Evolutionary conservation across 2,329 filamentous ascomycete species (phyloP), one percentile per base, ranked within the genome.

Genomic region (Colletotrichum magnum): DNA sequence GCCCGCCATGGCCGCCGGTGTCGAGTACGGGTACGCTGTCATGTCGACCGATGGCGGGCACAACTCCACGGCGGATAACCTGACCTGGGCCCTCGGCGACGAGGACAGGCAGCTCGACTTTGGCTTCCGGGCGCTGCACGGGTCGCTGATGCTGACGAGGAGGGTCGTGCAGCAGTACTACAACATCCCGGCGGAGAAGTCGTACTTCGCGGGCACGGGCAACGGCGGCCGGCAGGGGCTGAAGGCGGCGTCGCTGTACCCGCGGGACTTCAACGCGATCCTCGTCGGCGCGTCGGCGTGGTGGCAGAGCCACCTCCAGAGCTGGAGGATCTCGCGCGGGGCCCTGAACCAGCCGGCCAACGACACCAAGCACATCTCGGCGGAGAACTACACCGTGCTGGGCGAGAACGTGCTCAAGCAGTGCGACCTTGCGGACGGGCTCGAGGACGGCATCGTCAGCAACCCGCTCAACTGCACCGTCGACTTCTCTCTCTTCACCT

Each of bases 201-300:
- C 79, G 24, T 87, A 86, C 74, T 86, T 83, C 71, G 75, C 80
- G 10, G 86, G 85, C 48, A 87, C 85, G 72, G 85, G 82, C 1
- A 86, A 85, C 0, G 86, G 86, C 21, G 86, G 86, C 6, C 77
- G 85, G 2, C 85, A 88, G 76, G 86, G 85, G n/a, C 74, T 86
- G 16, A 59, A 65, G n/a, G 58, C 54, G 6, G 64, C 59, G 0
- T 39, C 56, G 59, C 26, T 41, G 1, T 64, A 68, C 21, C 64
- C 64, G 1, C 21, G 59, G 6, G 64, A 68, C 59, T 89, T 89
- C 60, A 85, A 89, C 70, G 88, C 88, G 16, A 81, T 87, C 7
- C 73, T 89, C 2, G 83, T 87, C 16, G 86, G 86, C 10, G 76
- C 76, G 1, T 74, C 83, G 36, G 85, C 85, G 0, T 88, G 85